phyloP scores from a whole-genome alignment of 2,329 filamentous ascomycete species.

The Thelonectria blattea region DNA sequence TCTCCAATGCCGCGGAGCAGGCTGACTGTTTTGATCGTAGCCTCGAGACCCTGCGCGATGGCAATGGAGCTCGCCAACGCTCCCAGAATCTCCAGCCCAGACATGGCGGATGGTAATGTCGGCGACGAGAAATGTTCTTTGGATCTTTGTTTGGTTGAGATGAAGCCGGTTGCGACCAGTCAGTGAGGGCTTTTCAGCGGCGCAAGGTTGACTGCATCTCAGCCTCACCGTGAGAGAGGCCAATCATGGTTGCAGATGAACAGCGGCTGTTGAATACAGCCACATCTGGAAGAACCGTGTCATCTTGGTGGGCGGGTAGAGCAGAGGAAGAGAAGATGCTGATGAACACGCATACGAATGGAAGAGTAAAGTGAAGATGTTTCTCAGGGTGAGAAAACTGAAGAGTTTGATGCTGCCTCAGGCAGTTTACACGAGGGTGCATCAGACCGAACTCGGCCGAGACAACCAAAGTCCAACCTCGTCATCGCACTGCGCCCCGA shows the following conservation, averaged over 20 bases:
- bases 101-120: background rate
- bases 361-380: background rate
- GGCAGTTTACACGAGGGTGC: too few relatives aligned
- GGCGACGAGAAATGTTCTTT: too few relatives aligned
- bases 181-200: background rate
- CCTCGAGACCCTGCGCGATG: background rate
- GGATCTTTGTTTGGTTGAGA: background rate
- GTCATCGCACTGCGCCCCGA: conserved; percentile 64
- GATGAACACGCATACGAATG: too few relatives aligned
- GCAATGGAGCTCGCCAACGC: background rate
- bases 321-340: too few relatives aligned
- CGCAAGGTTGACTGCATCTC: background rate
- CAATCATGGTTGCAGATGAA: background rate
- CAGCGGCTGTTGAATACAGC: background rate
- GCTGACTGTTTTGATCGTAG: background rate
- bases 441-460: conserved; percentile 20
- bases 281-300: background rate
- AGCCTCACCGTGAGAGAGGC: background rate
- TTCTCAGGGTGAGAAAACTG: too few relatives aligned
- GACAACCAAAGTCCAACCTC: conserved; percentile 54
- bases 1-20: background rate
- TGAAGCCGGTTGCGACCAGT: background rate
- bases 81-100: background rate
- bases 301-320: too few relatives aligned
- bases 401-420: too few relatives aligned